These are phyloP conservation scores for Debaryomyces castellii DNA, from an alignment of 805 yeast genomes.

Conservation along the genomic window DNA sequence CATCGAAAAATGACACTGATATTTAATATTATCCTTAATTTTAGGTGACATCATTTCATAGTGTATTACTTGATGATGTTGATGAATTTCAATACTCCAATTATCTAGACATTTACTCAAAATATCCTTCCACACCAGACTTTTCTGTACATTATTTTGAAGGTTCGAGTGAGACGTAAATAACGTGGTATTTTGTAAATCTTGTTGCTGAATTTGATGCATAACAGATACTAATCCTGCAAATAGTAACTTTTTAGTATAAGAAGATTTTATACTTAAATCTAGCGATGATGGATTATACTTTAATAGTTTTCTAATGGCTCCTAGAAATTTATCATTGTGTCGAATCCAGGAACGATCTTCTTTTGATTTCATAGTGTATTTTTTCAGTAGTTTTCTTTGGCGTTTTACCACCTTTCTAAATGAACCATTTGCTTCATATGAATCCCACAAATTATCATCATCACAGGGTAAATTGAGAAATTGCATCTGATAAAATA, in stretches of 20 bases:
- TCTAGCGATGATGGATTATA: slow-evolving; percentile 40
- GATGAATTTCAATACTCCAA: slow-evolving; percentile 18
- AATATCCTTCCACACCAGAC: slow-evolving; percentile 66
- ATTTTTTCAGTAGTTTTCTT: slow-evolving; percentile 17
- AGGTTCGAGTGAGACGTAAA: slow-evolving; percentile 17
- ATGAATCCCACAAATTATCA: slow-evolving; percentile 37
- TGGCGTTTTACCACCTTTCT: slow-evolving; percentile 37
- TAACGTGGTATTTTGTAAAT: slow-evolving; percentile 45
- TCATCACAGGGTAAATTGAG: slow-evolving; percentile 43
- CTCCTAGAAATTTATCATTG: slow-evolving; percentile 47
- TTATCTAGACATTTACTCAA: slow-evolving; percentile 68
- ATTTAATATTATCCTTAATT: background rate
- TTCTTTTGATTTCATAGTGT: background rate
- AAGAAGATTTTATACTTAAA: slow-evolving; percentile 29
- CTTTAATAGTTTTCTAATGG: slow-evolving; percentile 57
- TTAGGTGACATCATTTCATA: background rate
- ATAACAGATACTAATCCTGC: slow-evolving; percentile 27
- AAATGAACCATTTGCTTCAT: slow-evolving; percentile 39
- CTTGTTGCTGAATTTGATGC: slow-evolving; percentile 30
- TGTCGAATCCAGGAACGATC: slow-evolving; percentile 6
- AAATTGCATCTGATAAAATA: slow-evolving; percentile 39
- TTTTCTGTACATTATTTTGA: slow-evolving; percentile 23
- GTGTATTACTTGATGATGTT: background rate
- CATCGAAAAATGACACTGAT: slow-evolving; percentile 60
- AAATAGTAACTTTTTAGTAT: slow-evolving; percentile 58